Evolutionary conservation across 73 alveolate genomes (phyloP).

Genomic region (Tetrahymena thermophila): DNA sequence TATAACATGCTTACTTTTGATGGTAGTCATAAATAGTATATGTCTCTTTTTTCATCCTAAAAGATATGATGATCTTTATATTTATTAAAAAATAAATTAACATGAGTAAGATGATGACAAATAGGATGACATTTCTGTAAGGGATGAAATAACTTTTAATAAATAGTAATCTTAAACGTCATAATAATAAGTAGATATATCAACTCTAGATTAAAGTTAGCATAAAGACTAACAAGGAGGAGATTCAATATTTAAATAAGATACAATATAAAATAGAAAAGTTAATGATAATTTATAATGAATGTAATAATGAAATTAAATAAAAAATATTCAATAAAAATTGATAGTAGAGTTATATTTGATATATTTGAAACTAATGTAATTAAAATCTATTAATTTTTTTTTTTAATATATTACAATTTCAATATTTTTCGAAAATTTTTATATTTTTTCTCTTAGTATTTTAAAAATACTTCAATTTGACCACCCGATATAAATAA

Average conservation of each 20-base stretch:
- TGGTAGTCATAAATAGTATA: not conserved
- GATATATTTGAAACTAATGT: no score
- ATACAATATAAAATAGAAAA: not conserved
- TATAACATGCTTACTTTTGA: not conserved
- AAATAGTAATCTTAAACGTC: not conserved
- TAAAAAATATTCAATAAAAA: no score
- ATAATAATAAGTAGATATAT: not conserved
- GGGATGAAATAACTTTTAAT: not conserved
- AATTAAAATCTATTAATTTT: no score
- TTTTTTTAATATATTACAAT: no score
- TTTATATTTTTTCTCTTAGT: no score
- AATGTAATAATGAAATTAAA: not conserved
- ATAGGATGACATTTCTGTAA: not conserved
- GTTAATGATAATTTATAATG: not conserved
- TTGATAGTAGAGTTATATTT: no score
- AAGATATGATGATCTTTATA: not conserved
- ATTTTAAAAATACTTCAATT: no score
- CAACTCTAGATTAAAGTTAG: not conserved
- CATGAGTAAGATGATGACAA: not conserved
- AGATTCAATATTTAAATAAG: not conserved
- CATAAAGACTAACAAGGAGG: not conserved
- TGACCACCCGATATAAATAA: no score
- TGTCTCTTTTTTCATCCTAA: not conserved
- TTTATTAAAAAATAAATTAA: not conserved
- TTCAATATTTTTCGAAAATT: no score